Evolutionary conservation across 2,329 filamentous ascomycete species (phyloP).

Genomic region (Ceratocystiopsis brevicomis): DNA sequence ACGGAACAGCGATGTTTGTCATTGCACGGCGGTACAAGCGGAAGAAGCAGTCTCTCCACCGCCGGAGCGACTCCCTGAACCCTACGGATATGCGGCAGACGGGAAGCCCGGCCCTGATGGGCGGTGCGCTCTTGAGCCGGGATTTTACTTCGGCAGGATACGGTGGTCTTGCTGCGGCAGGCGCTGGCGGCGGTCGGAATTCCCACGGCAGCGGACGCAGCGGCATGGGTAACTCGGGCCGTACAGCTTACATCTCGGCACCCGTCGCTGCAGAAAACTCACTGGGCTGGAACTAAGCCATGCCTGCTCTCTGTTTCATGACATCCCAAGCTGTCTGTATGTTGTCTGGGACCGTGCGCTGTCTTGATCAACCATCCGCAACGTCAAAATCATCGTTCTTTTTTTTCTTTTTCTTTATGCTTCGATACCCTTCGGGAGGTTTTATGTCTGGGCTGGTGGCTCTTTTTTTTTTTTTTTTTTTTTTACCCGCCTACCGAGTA

Average conservation of each 20-base stretch:
- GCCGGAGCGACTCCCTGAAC: slow-evolving; percentile 56
- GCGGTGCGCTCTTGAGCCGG: slow-evolving; percentile 41
- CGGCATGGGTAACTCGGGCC: slow-evolving; percentile 32
- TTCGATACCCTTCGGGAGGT: slow-evolving; percentile 27
- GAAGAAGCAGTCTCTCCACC: slow-evolving; percentile 59
- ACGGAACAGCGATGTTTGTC: slow-evolving; percentile 87
- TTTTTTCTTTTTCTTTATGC: slow-evolving; percentile 14
- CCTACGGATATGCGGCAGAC: slow-evolving; percentile 38
- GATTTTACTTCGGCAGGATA: slow-evolving; percentile 29
- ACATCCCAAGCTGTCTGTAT: background rate
- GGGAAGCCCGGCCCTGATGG: slow-evolving; percentile 47
- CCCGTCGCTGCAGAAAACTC: slow-evolving; percentile 90
- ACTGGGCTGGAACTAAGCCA: slow-evolving; percentile 71
- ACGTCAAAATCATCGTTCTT: slow-evolving; percentile 2
- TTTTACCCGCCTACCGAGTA: too few species aligned
- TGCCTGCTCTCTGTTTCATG: background rate
- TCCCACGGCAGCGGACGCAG: slow-evolving; percentile 38
- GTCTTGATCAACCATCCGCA: background rate
- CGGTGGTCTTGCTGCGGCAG: slow-evolving; percentile 26
- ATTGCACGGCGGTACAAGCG: slow-evolving; percentile 80
- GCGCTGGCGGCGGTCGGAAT: slow-evolving; percentile 27
- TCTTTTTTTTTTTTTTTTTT: too few species aligned
- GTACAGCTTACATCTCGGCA: slow-evolving; percentile 57
- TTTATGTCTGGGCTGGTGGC: slow-evolving; percentile 8
- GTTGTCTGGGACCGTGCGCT: too few species aligned